Conservation (phyloP, 192 early-diverging fungal species). For the Dimargaris cristalligena region DNA sequence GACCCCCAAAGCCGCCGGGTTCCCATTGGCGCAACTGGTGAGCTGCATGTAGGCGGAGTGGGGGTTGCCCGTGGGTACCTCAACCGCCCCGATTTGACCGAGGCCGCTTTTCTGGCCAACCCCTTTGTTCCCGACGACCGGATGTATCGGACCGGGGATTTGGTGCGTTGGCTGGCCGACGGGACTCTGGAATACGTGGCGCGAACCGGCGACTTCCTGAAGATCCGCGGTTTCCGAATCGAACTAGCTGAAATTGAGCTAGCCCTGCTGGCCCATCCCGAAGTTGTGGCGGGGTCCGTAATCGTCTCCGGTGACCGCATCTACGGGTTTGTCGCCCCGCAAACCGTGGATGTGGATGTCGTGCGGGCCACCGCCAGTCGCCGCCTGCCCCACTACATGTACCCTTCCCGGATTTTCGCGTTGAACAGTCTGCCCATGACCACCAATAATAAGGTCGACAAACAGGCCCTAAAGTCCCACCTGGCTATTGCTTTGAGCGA, state of each 20-base stretch:
- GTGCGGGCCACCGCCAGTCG: not conserved
- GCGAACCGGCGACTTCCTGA: not conserved
- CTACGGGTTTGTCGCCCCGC: not conserved
- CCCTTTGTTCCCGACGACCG: not conserved
- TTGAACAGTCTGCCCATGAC: not conserved
- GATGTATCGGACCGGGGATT: not conserved
- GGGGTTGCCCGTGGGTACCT: not conserved
- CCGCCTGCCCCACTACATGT: conserved; percentile 1
- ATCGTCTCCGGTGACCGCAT: not conserved
- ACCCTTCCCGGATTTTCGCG: not conserved
- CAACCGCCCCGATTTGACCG: conserved; percentile 6
- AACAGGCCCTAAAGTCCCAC: not conserved
- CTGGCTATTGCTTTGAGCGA: too few relatives aligned
- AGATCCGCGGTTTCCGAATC: not conserved
- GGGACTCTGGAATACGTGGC: not conserved
- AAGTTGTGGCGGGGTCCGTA: not conserved
- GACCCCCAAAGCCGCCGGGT: not conserved
- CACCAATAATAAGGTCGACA: conserved; percentile 6
- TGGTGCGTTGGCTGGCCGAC: conserved; percentile 1
- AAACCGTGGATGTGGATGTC: not conserved
- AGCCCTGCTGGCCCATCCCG: not conserved
- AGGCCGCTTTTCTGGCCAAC: not conserved
- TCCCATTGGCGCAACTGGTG: not conserved
- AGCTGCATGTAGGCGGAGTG: not conserved
- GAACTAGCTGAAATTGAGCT: conserved; percentile 1